phyloP scores from a whole-genome alignment of 2,329 filamentous ascomycete species.

The Chalara sp. region DNA sequence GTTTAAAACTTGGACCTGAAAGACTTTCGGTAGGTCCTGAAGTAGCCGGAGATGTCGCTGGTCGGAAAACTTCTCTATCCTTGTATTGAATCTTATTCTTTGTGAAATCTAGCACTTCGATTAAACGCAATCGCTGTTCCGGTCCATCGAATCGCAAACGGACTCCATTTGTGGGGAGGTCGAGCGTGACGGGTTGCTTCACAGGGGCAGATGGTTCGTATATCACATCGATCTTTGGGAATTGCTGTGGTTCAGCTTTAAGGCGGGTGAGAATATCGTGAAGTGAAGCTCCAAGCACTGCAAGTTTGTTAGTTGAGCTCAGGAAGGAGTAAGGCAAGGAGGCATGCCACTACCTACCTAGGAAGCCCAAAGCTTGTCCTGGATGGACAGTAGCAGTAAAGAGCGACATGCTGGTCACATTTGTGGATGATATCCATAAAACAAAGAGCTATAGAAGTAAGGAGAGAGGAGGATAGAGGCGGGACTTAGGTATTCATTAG shows the following conservation, averaged over 20 bases:
- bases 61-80: constrained; percentile 70
- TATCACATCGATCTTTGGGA: constrained; percentile 74
- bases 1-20: constrained; percentile 70
- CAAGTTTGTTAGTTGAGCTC: constrained; percentile 7
- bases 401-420: constrained; percentile 32
- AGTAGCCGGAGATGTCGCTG: constrained; percentile 27
- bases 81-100: constrained; percentile 81
- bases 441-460: no score
- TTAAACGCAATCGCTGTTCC: constrained; percentile 82
- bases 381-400: constrained; percentile 59
- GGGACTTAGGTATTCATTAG: no score
- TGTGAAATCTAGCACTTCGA: constrained; percentile 86
- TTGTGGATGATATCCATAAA: constrained; percentile 1
- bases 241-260: constrained; percentile 78
- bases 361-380: constrained; percentile 46
- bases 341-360: constrained; percentile 17
- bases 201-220: constrained; percentile 75
- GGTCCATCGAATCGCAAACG: constrained; percentile 89
- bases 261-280: constrained; percentile 83
- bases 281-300: constrained; percentile 83
- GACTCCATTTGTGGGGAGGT: constrained; percentile 77
- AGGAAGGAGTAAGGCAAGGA: constrained; percentile 31
- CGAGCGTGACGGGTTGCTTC: constrained; percentile 65
- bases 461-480: no score
- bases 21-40: constrained; percentile 21